A percentile compares a stretch with the other conserved stretches of the same genome.
phyloP scores from a whole-genome alignment of 495 filamentous ascomycete species.

The Hypoxylon fuscum region DNA sequence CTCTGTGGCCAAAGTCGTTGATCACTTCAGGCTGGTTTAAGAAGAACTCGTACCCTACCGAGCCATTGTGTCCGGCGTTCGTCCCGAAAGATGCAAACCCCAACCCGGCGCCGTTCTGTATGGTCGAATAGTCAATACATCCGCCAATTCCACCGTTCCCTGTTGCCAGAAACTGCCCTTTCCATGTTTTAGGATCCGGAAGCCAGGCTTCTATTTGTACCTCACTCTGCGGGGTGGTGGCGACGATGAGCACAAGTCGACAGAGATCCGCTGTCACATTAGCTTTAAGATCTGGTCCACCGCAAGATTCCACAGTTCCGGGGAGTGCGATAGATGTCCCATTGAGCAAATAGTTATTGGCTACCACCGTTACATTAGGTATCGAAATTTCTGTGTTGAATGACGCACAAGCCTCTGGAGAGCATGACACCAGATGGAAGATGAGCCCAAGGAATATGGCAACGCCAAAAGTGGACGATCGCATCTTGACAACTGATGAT shows the following conservation, averaged over 20 bases:
- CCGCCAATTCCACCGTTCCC: constrained; percentile 58
- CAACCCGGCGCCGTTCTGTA: constrained; percentile 47
- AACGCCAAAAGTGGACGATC: too few species aligned
- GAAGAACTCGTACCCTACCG: constrained; percentile 27
- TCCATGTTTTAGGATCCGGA: constrained; percentile 53
- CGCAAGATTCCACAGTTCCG: constrained; percentile 3
- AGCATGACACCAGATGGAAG: neutral
- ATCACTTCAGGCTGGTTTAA: constrained; percentile 37
- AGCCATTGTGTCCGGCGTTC: constrained; percentile 53
- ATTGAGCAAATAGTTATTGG: neutral
- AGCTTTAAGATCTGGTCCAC: neutral
- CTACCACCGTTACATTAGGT: neutral
- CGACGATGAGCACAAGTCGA: neutral
- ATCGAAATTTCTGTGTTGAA: neutral
- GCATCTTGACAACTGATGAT: too few species aligned
- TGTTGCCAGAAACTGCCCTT: constrained; percentile 47
- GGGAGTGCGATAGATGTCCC: neutral
- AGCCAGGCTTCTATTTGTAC: constrained; percentile 40
- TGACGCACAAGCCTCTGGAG: neutral
- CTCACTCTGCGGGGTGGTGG: neutral
- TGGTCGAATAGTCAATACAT: constrained; percentile 57
- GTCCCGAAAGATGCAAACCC: constrained; percentile 59
- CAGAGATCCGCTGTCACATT: constrained; percentile 3
- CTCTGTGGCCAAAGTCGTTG: constrained; percentile 28
- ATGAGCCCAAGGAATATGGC: neutral